Evolutionary conservation across 139 green algal genomes (phyloP).

Genomic region (Astrephomene gubernaculifera): DNA sequence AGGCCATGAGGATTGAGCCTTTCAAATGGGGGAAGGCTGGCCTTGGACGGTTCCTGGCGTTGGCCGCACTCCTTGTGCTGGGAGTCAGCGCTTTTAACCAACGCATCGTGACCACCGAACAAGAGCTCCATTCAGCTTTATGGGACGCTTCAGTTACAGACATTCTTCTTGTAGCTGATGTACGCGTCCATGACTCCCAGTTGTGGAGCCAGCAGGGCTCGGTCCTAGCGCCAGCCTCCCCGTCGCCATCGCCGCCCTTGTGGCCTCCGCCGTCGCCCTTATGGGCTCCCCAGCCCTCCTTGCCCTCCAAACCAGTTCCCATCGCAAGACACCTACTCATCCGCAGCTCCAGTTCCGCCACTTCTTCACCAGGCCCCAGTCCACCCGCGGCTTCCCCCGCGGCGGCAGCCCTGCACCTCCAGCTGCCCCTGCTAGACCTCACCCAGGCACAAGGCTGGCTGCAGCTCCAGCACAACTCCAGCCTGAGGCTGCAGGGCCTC

Average conservation of each 20-base stretch:
- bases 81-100: background rate
- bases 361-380: background rate
- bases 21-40: too few species aligned
- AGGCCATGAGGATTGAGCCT: too few species aligned
- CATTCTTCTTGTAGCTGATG: background rate
- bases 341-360: background rate
- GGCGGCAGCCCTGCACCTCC: background rate
- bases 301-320: background rate
- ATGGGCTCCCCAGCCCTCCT: background rate
- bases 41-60: too few species aligned
- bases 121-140: background rate
- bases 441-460: background rate
- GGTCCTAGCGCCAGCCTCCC: background rate
- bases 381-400: background rate
- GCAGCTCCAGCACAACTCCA: background rate
- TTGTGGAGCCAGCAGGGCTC: background rate
- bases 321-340: background rate
- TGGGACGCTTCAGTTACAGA: background rate
- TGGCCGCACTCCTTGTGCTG: background rate
- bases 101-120: background rate
- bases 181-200: background rate
- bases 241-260: background rate
- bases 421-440: constrained; percentile 4
- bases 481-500: background rate
- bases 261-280: background rate